A percentile compares a stretch with the other conserved stretches of the same genome.
Evolutionary conservation across 129 eudicot species (phyloP).

Genomic region (Calendula officinalis): DNA sequence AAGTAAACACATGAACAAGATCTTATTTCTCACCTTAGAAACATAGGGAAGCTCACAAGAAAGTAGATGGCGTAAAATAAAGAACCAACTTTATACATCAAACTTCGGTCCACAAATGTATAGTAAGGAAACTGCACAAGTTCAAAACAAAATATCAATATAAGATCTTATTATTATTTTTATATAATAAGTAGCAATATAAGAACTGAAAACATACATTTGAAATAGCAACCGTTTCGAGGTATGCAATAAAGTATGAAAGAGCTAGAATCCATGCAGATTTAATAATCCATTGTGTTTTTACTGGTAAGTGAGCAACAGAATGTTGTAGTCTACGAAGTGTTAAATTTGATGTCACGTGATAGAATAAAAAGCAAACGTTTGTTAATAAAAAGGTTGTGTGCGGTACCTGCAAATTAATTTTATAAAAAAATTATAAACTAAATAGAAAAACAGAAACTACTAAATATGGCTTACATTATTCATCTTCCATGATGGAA

Average conservation of each 20-base stretch:
- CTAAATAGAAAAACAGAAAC: conserved; percentile 4
- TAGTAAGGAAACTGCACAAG: conserved; percentile 92
- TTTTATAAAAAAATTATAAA: background rate
- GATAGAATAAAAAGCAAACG: conserved; percentile 91
- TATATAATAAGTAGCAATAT: background rate
- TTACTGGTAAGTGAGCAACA: conserved; percentile 63
- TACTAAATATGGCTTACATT: conserved; percentile 45
- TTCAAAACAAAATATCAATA: conserved; percentile 14
- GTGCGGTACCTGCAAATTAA: conserved; percentile 75
- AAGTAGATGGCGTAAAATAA: conserved; percentile 93
- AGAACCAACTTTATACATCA: conserved; percentile 93
- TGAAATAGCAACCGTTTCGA: conserved; percentile 92
- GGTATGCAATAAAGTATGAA: conserved; percentile 77
- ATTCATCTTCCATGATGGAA: conserved; percentile 98
- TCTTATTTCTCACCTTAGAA: conserved; percentile 57
- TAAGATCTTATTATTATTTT: no score
- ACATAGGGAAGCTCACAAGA: conserved; percentile 97
- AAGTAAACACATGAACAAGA: background rate
- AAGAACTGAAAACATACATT: conserved; percentile 47
- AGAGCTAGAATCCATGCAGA: conserved; percentile 79
- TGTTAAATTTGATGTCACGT: conserved; percentile 79
- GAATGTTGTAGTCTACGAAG: conserved; percentile 73
- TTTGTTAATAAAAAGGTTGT: conserved; percentile 85
- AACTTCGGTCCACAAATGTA: conserved; percentile 82
- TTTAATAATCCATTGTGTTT: conserved; percentile 64